Percentiles rank a stretch among this genome's conserved stretches.
Evolutionary conservation across 345 rosid genomes (phyloP).

Genomic region (Populus davidiana): DNA sequence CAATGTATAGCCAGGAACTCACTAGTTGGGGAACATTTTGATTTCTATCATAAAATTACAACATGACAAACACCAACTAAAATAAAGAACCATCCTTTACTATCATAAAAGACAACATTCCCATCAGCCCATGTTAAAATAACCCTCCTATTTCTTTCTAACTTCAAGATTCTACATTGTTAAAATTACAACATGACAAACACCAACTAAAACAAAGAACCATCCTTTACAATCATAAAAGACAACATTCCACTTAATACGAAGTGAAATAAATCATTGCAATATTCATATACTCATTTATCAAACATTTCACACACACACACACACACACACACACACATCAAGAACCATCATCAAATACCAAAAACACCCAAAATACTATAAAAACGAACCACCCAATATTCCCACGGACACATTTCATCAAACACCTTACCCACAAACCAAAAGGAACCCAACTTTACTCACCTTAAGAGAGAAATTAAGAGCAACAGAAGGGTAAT

Average conservation of each 20-base stretch:
- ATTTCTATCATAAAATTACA: background rate
- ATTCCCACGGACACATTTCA: conserved; percentile 19
- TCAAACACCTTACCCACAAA: conserved; percentile 30
- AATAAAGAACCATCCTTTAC: background rate
- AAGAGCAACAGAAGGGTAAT: conserved; percentile 95
- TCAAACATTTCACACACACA: background rate
- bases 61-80: background rate
- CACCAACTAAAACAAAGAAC: background rate
- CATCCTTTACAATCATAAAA: background rate
- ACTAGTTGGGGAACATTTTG: background rate
- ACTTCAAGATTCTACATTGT: background rate
- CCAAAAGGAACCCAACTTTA: background rate
- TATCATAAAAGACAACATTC: background rate
- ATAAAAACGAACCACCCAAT: background rate
- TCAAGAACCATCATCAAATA: background rate
- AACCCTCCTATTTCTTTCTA: background rate
- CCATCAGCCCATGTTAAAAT: background rate
- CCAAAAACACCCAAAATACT: background rate
- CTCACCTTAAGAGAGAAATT: conserved; percentile 88
- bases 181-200: background rate
- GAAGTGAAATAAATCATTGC: background rate
- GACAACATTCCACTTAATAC: background rate
- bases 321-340: background rate
- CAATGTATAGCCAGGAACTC: background rate
- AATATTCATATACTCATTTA: too few relatives aligned